A percentile compares a stretch with the other conserved stretches of the same genome.
Evolutionary conservation across 805 yeast species (phyloP).

Genomic region (Barnettozyma botsteinii): DNA sequence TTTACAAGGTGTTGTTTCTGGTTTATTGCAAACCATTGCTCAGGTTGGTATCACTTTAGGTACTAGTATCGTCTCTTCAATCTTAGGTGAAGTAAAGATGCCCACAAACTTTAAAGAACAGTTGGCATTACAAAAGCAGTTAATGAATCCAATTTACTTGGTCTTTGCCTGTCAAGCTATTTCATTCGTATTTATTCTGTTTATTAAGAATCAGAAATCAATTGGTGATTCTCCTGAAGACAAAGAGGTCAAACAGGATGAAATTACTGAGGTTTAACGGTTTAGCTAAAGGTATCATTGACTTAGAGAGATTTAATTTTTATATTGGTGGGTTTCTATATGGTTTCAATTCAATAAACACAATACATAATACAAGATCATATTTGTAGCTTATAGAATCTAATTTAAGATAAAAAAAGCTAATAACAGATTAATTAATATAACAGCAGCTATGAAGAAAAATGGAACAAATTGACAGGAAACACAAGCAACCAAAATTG

Average conservation of each 20-base stretch:
- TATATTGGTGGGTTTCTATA: no score
- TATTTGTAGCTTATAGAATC: no score
- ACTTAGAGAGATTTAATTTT: no score
- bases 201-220: slow-evolving; percentile 10
- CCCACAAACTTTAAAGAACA: neutral
- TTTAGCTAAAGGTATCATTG: no score
- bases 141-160: slow-evolving; percentile 9
- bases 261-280: neutral
- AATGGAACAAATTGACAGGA: no score
- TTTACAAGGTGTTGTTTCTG: slow-evolving; percentile 36
- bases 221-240: slow-evolving; percentile 4
- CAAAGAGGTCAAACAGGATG: neutral
- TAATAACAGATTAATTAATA: no score
- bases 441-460: no score
- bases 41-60: slow-evolving; percentile 32
- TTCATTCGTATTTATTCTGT: slow-evolving; percentile 1
- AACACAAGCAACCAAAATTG: no score
- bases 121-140: slow-evolving; percentile 4
- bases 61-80: slow-evolving; percentile 24
- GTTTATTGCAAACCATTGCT: slow-evolving; percentile 30
- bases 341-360: no score
- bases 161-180: slow-evolving; percentile 7
- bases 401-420: no score
- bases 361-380: no score
- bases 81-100: slow-evolving; percentile 23